Evolutionary conservation across 2,329 filamentous ascomycete genomes (phyloP).

Genomic region (Acrocalymma vagum): DNA sequence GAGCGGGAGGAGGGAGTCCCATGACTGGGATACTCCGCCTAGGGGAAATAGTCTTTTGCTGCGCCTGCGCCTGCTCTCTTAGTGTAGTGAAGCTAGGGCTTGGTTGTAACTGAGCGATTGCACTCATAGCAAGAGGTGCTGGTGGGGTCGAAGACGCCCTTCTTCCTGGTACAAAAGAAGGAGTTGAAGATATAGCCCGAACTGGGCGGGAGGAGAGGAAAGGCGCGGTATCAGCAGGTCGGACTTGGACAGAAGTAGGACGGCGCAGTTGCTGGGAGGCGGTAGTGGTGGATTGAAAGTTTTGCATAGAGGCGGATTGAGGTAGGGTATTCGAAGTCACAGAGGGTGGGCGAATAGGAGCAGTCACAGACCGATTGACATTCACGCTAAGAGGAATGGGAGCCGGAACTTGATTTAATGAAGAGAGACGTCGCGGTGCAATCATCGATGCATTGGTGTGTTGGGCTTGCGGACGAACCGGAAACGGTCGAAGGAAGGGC

Average conservation of each 20-base stretch:
- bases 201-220: slow-evolving; percentile 51
- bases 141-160: slow-evolving; percentile 27
- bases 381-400: slow-evolving; percentile 34
- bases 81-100: slow-evolving; percentile 34
- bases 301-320: slow-evolving; percentile 16
- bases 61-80: slow-evolving; percentile 28
- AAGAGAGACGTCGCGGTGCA: slow-evolving; percentile 40
- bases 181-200: slow-evolving; percentile 37
- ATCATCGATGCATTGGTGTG: slow-evolving; percentile 33
- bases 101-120: slow-evolving; percentile 23
- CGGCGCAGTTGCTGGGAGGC: slow-evolving; percentile 44
- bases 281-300: slow-evolving; percentile 17
- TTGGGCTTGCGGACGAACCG: slow-evolving; percentile 42
- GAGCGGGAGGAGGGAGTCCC: slow-evolving; percentile 54
- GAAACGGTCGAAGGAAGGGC: slow-evolving; percentile 46
- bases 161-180: slow-evolving; percentile 37
- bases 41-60: slow-evolving; percentile 28
- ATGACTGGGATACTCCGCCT: slow-evolving; percentile 49
- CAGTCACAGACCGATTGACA: slow-evolving; percentile 42
- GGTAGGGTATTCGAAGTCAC: slow-evolving; percentile 18
- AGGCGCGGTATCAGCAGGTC: slow-evolving; percentile 51
- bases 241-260: slow-evolving; percentile 55
- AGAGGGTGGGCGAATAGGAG: slow-evolving; percentile 28
- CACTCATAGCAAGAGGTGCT: slow-evolving; percentile 4
- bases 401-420: slow-evolving; percentile 28